phyloP scores from a whole-genome alignment of 805 yeast species.

The Kodamaea kaohsiungensis region DNA sequence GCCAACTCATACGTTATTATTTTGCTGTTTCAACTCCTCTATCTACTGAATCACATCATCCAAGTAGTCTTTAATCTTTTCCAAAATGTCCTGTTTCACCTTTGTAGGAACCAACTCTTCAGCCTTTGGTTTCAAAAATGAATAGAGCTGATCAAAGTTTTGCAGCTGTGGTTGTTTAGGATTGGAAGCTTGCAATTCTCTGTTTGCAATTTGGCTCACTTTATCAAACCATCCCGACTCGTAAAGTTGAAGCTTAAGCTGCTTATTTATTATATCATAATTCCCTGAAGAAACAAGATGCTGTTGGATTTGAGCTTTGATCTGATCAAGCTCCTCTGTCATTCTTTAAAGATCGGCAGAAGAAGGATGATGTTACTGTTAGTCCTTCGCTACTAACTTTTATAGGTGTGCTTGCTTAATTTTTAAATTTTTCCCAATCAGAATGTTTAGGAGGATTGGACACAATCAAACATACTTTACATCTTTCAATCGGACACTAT shows the following conservation, averaged over 20 bases:
- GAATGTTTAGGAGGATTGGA: slow-evolving; percentile 1
- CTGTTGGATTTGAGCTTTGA: slow-evolving; percentile 65
- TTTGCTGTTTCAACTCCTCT: too few relatives aligned
- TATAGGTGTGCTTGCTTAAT: not conserved
- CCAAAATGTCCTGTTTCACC: slow-evolving; percentile 60
- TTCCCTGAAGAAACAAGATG: slow-evolving; percentile 76
- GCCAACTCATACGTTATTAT: too few relatives aligned
- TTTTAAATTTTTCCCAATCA: not conserved
- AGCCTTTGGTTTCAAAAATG: slow-evolving; percentile 64
- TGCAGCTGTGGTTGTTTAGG: slow-evolving; percentile 22
- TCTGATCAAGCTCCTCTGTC: slow-evolving; percentile 38
- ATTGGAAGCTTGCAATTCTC: slow-evolving; percentile 37
- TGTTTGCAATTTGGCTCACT: slow-evolving; percentile 57
- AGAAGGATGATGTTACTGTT: slow-evolving; percentile 6
- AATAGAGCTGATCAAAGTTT: slow-evolving; percentile 53
- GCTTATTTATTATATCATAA: slow-evolving; percentile 70
- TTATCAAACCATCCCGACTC: slow-evolving; percentile 88
- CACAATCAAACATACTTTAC: not conserved
- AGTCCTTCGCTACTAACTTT: slow-evolving; percentile 12
- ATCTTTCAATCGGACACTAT: not conserved
- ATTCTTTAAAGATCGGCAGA: slow-evolving; percentile 18
- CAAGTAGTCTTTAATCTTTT: slow-evolving; percentile 58
- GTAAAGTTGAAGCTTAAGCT: slow-evolving; percentile 61
- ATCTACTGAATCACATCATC: slow-evolving; percentile 40
- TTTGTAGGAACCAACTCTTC: slow-evolving; percentile 67